Percentiles rank a stretch among this genome's conserved stretches.
These are phyloP conservation scores for Russula virescens DNA, from an alignment of 768 basidiomycete genomes.

Conservation along the genomic window DNA sequence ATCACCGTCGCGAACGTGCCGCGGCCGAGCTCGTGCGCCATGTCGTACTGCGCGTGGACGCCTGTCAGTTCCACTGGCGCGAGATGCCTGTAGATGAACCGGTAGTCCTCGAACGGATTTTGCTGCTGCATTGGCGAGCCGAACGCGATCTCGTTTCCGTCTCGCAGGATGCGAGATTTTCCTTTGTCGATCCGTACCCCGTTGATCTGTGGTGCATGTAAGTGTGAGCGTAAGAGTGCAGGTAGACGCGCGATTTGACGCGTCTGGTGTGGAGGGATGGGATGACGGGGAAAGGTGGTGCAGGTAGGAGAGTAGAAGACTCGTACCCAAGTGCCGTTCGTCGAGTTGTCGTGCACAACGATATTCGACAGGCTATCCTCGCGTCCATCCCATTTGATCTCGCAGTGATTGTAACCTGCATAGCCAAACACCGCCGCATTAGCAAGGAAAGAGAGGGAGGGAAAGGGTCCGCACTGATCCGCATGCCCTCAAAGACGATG, in stretches of 20 bases:
- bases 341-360: constrained; percentile 51
- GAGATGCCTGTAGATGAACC: constrained; percentile 67
- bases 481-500: constrained; percentile 60
- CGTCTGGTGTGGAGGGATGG: not conserved
- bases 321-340: constrained; percentile 70
- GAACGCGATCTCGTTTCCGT: constrained; percentile 86
- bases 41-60: constrained; percentile 60
- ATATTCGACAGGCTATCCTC: constrained; percentile 42
- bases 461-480: constrained; percentile 52
- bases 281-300: not conserved
- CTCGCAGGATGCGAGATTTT: constrained; percentile 50
- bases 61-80: constrained; percentile 48
- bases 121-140: constrained; percentile 51
- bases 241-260: not conserved
- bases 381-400: constrained; percentile 53
- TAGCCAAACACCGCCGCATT: constrained; percentile 17
- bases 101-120: constrained; percentile 61
- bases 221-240: not conserved
- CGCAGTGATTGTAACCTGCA: constrained; percentile 51
- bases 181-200: constrained; percentile 56
- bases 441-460: constrained; percentile 6
- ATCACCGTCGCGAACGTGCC: constrained; percentile 90
- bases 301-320: not conserved
- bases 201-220: constrained; percentile 48
- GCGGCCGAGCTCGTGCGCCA: constrained; percentile 70